phyloP scores from a whole-genome alignment of 495 filamentous ascomycete genomes.

The Hypoxylon lenormandii region DNA sequence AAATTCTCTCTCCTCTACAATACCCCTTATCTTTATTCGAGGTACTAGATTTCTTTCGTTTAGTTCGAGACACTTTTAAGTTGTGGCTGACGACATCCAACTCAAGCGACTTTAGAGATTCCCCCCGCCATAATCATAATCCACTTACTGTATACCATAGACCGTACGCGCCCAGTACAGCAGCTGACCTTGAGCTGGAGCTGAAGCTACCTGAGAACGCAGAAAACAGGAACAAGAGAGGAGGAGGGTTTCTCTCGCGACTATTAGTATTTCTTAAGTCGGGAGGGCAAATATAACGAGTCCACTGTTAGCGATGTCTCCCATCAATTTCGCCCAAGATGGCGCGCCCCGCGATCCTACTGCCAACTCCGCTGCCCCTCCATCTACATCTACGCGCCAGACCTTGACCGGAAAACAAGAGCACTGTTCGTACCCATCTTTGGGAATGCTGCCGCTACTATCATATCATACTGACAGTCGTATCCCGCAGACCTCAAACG shows the following conservation, averaged over 20 bases:
- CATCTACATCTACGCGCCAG: constrained; percentile 47
- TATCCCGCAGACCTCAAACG: constrained; percentile 84
- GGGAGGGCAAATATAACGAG: constrained; percentile 7
- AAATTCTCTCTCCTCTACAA: constrained; percentile 18
- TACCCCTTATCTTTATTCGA: constrained; percentile 1
- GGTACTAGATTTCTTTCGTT: not conserved
- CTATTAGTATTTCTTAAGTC: too few species aligned
- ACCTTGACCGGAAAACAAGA: constrained; percentile 93
- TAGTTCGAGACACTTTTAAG: not conserved
- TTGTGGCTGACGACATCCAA: constrained; percentile 38
- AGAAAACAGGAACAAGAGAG: constrained; percentile 6
- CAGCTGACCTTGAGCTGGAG: not conserved
- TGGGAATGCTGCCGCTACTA: constrained; percentile 1
- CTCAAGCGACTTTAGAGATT: constrained; percentile 8
- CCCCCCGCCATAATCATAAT: constrained; percentile 37
- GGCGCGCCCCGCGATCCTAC: constrained; percentile 31
- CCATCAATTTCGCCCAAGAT: constrained; percentile 40
- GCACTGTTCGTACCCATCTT: constrained; percentile 75
- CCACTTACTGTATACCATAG: constrained; percentile 10
- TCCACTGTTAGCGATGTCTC: constrained; percentile 42
- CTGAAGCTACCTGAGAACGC: constrained; percentile 2
- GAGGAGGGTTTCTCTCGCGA: constrained; percentile 10
- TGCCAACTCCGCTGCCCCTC: constrained; percentile 28
- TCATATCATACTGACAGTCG: constrained; percentile 51
- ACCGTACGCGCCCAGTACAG: constrained; percentile 14